Evolutionary conservation across 257 asterid species (phyloP), one percentile per base, ranked within the genome.

Genomic region (Plantago ovata): DNA sequence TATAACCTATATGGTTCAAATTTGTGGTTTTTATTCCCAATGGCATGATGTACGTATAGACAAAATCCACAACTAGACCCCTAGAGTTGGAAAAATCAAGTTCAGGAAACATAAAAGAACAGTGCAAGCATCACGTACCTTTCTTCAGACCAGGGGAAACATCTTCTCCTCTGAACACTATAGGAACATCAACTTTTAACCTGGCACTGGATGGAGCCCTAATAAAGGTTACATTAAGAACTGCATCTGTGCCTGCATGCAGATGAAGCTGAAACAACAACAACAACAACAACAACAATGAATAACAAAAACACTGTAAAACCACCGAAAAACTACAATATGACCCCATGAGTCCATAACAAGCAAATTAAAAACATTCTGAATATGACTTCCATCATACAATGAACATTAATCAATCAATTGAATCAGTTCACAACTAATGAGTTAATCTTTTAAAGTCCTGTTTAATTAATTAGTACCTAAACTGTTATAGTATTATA

Each of bases 211-310:
- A 69, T 28, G 96, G 99, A 62, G 97, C 97, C 74, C 97, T 75
- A 59, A 93, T 82, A 75, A 93, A 93, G 9, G 99, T 89, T 49
- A 86, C 84, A 67, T 89, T 86, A 40, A 89, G 94, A 65, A 85
- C 84, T 3, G 88, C 82, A 67, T 89, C 94, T 15, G 92, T 72
- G 62, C 86, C 90, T 16, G 96, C 72, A 69, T 93, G 92, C 58
- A 81, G 78, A 74, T 93, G 99, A 70, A 93, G 82, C 97, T 93
- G 90, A 68, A 72, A 66, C 55, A 78, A 60, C 65, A 66, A 79
- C 54, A 61, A 62, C 14, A 69, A 22, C 6, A 51, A 13, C 33
- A 13, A 23, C 21, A 21, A 21, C 23, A 33, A 59, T 38, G 42
- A 13, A 9, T 6, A 52, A 71, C 8, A 62, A 42, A 18, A 42